phyloP scores from a whole-genome alignment of 2,329 filamentous ascomycete species.

The Cercospora citrullina region DNA sequence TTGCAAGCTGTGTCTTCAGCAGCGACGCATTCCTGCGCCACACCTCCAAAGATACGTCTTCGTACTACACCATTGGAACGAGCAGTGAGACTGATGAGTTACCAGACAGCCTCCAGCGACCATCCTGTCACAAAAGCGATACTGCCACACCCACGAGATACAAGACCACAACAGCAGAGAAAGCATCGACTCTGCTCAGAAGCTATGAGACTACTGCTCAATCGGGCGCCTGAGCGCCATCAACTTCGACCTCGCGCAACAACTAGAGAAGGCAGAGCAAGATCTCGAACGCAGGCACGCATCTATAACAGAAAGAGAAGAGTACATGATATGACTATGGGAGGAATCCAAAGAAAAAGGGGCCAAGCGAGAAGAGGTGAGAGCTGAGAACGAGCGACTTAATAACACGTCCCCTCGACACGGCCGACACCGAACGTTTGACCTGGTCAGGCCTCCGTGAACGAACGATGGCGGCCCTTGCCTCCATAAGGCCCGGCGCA shows the following conservation, averaged over 20 bases:
- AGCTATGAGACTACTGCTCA: background rate
- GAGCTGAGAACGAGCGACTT: constrained; percentile 3
- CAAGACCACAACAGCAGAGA: background rate
- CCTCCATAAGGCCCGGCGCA: background rate
- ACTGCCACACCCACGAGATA: too few relatives aligned
- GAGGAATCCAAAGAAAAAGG: background rate
- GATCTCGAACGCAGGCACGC: background rate
- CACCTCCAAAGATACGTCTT: background rate
- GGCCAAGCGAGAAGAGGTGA: background rate
- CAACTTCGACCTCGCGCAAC: background rate
- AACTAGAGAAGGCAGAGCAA: background rate
- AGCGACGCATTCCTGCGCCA: too few relatives aligned
- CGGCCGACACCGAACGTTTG: background rate
- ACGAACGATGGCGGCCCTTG: background rate
- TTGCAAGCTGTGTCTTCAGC: too few relatives aligned
- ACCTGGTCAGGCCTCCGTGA: background rate
- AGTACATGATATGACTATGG: background rate
- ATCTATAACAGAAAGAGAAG: background rate
- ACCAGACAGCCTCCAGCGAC: background rate
- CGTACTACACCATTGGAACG: background rate
- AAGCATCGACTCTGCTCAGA: background rate
- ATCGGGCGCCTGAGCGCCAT: background rate
- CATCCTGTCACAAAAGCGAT: background rate
- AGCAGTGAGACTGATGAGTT: background rate
- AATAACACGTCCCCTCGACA: background rate